Base-by-base conservation (phyloP, 768 basidiomycete species). In the Phanerochaete sordida region DNA sequence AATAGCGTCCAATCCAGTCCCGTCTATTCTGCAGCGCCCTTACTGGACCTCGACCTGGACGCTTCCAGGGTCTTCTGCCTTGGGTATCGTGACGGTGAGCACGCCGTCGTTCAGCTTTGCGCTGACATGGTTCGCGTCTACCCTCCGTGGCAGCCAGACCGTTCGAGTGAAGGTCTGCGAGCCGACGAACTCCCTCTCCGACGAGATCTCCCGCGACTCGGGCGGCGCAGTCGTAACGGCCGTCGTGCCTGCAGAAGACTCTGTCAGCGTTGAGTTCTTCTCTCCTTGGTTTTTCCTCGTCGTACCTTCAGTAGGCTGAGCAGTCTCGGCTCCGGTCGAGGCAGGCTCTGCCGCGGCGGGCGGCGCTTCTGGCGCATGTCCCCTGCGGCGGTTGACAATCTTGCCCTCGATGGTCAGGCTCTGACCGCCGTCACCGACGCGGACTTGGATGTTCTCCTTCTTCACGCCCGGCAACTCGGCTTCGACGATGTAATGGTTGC, bases 401-500 rank as follows among this genome's bases (percentile, higher is more conserved):
- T 79, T 85, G 8, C 90, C 90, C 68, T 89, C 83, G 58, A 93
- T 90, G 3, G 85, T 90, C 58, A 91, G 69, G 62, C 83, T 89
- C 58, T 82, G 79, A 2, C 88, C 90, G 16, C 80, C 82, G 58
- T 90, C 86, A 9, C 88, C 87, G 59, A 92, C 76, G 8, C 83
- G 79, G 53, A 92, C 80, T 57, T 89, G 81, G 9, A 91, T 69
- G 66, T 91, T 84, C 65, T 91, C 89, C 75, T 86, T 90, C 70
- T 83, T 85, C 27, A 92, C 84, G 0, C 90, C 90, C 23, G 90
- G 91, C 27, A 93, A 67, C 66, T 93, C 91, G 1, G 89, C 88
- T 66, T 91, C 87, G 44, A 93, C 75, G 54, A 90, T 62, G 64
- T 88, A 91, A 43, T 78, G 75, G 69, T 84, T 77, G 1, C 80